Conservation (phyloP, 768 basidiomycete genomes). For the Suillus plorans region DNA sequence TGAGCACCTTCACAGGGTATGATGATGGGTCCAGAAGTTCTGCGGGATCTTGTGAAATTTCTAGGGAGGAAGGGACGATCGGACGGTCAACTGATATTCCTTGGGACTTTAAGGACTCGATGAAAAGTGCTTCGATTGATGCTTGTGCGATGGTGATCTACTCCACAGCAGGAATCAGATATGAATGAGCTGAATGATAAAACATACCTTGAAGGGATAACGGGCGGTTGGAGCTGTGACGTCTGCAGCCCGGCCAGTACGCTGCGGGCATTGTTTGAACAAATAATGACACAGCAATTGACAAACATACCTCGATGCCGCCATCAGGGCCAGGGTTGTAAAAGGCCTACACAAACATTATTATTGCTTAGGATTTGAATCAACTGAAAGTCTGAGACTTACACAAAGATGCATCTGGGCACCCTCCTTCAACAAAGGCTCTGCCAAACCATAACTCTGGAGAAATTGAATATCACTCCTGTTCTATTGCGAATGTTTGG, state of each 20-base stretch:
- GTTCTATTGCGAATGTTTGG: not conserved
- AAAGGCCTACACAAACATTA: conserved; percentile 51
- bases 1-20: conserved; percentile 32
- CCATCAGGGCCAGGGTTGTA: conserved; percentile 65
- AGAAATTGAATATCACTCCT: not conserved
- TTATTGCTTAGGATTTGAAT: not conserved
- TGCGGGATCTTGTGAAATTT: conserved; percentile 35
- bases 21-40: conserved; percentile 33
- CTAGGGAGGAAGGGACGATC: conserved; percentile 29
- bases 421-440: conserved; percentile 60
- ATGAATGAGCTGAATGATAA: not conserved
- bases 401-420: conserved; percentile 72
- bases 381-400: conserved; percentile 20
- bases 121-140: conserved; percentile 41
- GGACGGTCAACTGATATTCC: conserved; percentile 38
- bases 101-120: conserved; percentile 36
- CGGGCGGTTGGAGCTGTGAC: conserved; percentile 62
- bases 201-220: conserved; percentile 65
- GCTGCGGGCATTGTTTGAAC: conserved; percentile 35
- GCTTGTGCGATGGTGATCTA: conserved; percentile 41
- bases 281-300: not conserved
- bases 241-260: conserved; percentile 62
- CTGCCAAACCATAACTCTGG: conserved; percentile 77
- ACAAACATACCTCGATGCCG: conserved; percentile 53
- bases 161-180: not conserved